A percentile compares a stretch with the other conserved stretches of the same genome.
Conservation (phyloP, 805 yeast genomes). For the Lachancea lanzarotensis region DNA sequence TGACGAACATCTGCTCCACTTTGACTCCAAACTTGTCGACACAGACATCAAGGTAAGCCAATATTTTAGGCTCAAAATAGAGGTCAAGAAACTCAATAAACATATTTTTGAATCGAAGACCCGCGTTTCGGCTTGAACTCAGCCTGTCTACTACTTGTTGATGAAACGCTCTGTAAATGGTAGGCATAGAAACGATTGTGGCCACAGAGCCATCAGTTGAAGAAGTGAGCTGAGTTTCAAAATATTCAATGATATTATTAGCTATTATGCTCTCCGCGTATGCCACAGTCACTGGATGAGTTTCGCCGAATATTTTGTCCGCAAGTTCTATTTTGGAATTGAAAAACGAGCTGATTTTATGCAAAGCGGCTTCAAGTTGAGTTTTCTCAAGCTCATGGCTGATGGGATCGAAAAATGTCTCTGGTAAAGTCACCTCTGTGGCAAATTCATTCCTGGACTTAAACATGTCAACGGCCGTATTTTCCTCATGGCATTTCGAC, state of each 20-base stretch:
- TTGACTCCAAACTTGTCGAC: conserved; percentile 27
- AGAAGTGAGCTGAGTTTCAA: conserved; percentile 20
- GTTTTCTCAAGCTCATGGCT: conserved; percentile 17
- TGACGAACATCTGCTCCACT: conserved; percentile 21
- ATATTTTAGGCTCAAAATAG: conserved; percentile 33
- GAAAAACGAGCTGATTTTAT: conserved; percentile 27
- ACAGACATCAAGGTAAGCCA: conserved; percentile 30
- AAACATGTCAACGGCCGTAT: conserved; percentile 36
- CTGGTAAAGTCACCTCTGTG: conserved; percentile 26
- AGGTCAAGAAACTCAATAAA: conserved; percentile 33
- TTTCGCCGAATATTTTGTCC: conserved; percentile 35
- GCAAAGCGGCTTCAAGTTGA: conserved; percentile 20
- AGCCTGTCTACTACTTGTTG: conserved; percentile 33
- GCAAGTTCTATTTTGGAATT: conserved; percentile 34
- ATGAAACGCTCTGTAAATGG: conserved; percentile 27
- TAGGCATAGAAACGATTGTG: conserved; percentile 29
- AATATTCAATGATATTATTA: conserved; percentile 29
- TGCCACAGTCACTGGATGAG: conserved; percentile 35
- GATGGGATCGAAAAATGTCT: conserved; percentile 20
- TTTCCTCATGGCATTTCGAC: conserved; percentile 35
- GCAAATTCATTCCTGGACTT: conserved; percentile 34
- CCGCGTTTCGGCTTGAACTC: conserved; percentile 34
- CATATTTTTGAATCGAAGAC: conserved; percentile 28
- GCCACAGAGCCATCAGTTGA: conserved; percentile 5
- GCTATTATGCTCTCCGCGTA: conserved; percentile 37